A percentile compares a stretch with the other conserved stretches of the same genome.
Evolutionary conservation across 2,329 filamentous ascomycete genomes (phyloP).

Genomic region (Huntiella decipiens): DNA sequence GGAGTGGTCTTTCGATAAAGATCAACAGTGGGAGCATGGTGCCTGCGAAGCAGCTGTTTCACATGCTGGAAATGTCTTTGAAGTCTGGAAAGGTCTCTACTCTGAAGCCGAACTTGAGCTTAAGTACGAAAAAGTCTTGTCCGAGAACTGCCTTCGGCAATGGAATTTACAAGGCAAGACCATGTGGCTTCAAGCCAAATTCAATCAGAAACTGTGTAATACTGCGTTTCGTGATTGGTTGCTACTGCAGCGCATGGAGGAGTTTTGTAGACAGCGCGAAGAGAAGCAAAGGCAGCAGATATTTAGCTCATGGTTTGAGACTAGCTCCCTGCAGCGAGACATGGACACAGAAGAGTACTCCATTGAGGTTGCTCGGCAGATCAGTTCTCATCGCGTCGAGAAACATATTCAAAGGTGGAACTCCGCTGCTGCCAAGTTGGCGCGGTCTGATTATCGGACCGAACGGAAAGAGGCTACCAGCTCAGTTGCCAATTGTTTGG

Average conservation of each 20-base stretch:
- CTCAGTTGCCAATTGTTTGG: neutral
- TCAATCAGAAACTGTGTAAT: slow-evolving; percentile 4
- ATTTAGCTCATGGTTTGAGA: slow-evolving; percentile 1
- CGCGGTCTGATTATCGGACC: slow-evolving; percentile 1
- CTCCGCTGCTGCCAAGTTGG: neutral
- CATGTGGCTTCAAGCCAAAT: slow-evolving; percentile 2
- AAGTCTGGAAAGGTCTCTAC: slow-evolving; percentile 1
- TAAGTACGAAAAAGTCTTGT: slow-evolving; percentile 4
- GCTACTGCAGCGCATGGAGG: slow-evolving; percentile 9
- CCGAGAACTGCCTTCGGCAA: slow-evolving; percentile 2
- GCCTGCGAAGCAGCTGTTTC: slow-evolving; percentile 1
- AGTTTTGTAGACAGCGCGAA: slow-evolving; percentile 5
- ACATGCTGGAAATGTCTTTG: neutral
- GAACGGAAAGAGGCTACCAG: slow-evolving; percentile 3
- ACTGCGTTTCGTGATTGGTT: slow-evolving; percentile 10
- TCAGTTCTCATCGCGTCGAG: neutral
- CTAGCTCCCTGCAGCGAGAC: neutral
- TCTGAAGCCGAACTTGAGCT: slow-evolving; percentile 1
- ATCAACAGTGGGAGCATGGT: neutral
- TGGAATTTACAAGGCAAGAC: slow-evolving; percentile 11
- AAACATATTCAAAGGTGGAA: slow-evolving; percentile 3
- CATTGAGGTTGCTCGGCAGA: slow-evolving; percentile 2
- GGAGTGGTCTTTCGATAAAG: neutral
- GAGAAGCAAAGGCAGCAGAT: neutral
- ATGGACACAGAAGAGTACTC: slow-evolving; percentile 1